phyloP scores from a whole-genome alignment of 2,329 filamentous ascomycete species.

The Macroventuria anomochaeta region DNA sequence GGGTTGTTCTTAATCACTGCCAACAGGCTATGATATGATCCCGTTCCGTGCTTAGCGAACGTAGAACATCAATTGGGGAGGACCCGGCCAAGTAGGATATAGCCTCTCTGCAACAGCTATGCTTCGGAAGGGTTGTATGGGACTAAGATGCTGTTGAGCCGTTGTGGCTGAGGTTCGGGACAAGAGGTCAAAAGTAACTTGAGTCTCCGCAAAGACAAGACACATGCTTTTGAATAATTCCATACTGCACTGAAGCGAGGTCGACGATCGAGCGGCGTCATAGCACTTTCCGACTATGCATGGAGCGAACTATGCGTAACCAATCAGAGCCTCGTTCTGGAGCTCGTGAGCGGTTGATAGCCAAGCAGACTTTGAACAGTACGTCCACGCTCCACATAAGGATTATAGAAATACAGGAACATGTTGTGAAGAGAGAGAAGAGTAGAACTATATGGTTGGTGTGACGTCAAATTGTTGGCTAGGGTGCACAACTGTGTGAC shows the following conservation, averaged over 20 bases:
- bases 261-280: background rate
- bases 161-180: background rate
- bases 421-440: background rate
- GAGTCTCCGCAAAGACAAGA: background rate
- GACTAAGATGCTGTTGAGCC: background rate
- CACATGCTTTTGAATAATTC: background rate
- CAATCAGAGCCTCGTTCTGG: slow-evolving; percentile 12
- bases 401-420: background rate
- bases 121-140: background rate
- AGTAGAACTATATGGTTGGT: too few relatives aligned
- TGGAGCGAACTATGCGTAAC: background rate
- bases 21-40: background rate
- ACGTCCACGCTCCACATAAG: background rate
- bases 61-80: background rate
- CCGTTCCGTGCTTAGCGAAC: background rate
- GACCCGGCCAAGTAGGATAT: background rate
- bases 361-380: background rate
- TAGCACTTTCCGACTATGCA: slow-evolving; percentile 2
- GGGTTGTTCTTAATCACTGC: background rate
- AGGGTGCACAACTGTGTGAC: background rate
- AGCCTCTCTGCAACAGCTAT: too few relatives aligned
- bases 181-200: background rate
- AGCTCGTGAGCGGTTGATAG: slow-evolving; percentile 15
- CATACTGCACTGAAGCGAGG: background rate
- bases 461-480: background rate